Evolutionary conservation across 495 filamentous ascomycete genomes (phyloP).

Genomic region (Aspergillus hancockii): DNA sequence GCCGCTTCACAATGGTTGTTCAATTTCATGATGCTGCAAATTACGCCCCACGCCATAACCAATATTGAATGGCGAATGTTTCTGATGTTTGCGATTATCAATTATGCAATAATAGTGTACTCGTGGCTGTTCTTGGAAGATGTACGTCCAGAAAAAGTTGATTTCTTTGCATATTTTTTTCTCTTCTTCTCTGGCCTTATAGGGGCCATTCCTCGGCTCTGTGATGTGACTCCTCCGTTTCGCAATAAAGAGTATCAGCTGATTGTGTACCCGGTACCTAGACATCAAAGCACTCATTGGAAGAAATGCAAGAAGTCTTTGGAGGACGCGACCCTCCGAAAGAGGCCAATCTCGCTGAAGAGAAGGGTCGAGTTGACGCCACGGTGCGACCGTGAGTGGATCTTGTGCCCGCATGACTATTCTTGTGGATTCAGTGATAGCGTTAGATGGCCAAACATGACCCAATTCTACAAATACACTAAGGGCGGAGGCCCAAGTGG

Average conservation of each 20-base stretch:
- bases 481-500: too few species aligned
- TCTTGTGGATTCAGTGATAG: not conserved
- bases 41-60: constrained; percentile 52
- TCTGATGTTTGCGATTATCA: constrained; percentile 59
- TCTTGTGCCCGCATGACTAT: not conserved
- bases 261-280: not conserved
- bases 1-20: constrained; percentile 58
- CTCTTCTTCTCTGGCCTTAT: not conserved
- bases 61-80: constrained; percentile 55
- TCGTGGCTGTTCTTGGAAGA: constrained; percentile 52
- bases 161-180: not conserved
- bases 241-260: not conserved
- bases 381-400: not conserved
- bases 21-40: constrained; percentile 55
- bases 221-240: not conserved
- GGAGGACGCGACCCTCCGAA: constrained; percentile 18
- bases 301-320: constrained; percentile 41
- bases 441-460: too few species aligned
- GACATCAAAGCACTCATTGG: constrained; percentile 36
- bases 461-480: too few species aligned
- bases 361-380: constrained; percentile 17
- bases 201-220: not conserved
- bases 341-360: not conserved
- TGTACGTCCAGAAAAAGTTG: constrained; percentile 19
- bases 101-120: constrained; percentile 44